phyloP scores from a whole-genome alignment of 2,329 filamentous ascomycete genomes.

The Trichoderma sp. region DNA sequence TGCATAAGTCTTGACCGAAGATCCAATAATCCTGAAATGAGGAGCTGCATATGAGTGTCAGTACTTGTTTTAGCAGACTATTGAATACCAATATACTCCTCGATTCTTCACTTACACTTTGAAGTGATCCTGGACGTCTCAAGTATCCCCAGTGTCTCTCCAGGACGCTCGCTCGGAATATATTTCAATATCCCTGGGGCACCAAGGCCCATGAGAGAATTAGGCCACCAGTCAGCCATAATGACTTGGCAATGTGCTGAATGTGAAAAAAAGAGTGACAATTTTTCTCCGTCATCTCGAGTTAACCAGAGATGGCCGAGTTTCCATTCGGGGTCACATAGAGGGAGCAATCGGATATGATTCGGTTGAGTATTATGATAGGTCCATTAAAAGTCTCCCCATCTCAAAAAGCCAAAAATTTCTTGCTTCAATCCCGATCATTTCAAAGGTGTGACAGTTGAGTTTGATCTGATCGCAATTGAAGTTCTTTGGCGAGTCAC shows the following conservation, averaged over 20 bases:
- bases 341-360: neutral
- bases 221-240: slow-evolving; percentile 42
- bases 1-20: slow-evolving; percentile 40
- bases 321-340: slow-evolving; percentile 4
- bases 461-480: neutral
- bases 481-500: slow-evolving; percentile 25
- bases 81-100: neutral
- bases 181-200: slow-evolving; percentile 40
- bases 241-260: slow-evolving; percentile 37
- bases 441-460: neutral
- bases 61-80: neutral
- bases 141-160: slow-evolving; percentile 33
- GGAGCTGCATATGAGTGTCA: slow-evolving; percentile 32
- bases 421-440: neutral
- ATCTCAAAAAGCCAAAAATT: neutral
- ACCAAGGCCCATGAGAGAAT: slow-evolving; percentile 39
- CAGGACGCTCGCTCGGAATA: slow-evolving; percentile 31
- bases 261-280: slow-evolving; percentile 31
- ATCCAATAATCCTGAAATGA: slow-evolving; percentile 38
- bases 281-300: slow-evolving; percentile 40
- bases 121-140: slow-evolving; percentile 37
- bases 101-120: slow-evolving; percentile 25
- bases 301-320: slow-evolving; percentile 24
- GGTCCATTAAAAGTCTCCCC: neutral
- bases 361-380: neutral